Evolutionary conservation across 306 rosid genomes (phyloP).

Genomic region (Prunus padus): DNA sequence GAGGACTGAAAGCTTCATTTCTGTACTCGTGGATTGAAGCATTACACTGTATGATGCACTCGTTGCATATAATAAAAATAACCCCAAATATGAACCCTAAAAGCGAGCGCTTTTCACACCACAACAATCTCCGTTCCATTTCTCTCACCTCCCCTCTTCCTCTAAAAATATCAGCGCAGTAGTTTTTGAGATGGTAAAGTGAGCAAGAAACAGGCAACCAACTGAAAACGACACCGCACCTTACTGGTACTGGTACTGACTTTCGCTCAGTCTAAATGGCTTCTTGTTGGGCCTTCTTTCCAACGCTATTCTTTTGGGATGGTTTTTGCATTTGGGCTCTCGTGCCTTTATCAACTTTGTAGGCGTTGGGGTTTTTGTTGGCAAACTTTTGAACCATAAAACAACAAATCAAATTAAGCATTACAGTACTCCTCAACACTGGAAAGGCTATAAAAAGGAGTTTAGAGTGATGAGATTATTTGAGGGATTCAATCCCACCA

Average conservation of each 20-base stretch:
- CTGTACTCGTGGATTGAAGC: slow-evolving; percentile 80
- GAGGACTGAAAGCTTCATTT: slow-evolving; percentile 54
- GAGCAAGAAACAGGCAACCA: background rate
- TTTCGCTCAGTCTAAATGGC: background rate
- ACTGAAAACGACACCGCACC: slow-evolving; percentile 5
- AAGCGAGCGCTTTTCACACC: background rate
- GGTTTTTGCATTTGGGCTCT: background rate
- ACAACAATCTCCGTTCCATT: slow-evolving; percentile 2
- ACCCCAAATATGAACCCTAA: slow-evolving; percentile 16
- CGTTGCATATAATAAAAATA: slow-evolving; percentile 14
- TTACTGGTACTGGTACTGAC: background rate
- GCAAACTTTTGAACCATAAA: too few relatives aligned
- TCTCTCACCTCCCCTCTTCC: background rate
- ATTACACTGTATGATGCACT: slow-evolving; percentile 15
- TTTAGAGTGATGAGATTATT: too few relatives aligned
- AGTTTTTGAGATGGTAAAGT: background rate
- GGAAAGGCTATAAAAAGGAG: too few relatives aligned
- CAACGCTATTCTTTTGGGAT: background rate
- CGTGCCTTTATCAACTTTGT: too few relatives aligned
- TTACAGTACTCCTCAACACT: too few relatives aligned
- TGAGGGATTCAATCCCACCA: too few relatives aligned
- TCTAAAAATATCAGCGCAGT: background rate
- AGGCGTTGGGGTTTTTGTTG: too few relatives aligned
- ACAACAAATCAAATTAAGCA: too few relatives aligned
- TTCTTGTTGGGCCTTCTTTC: background rate